Conservation (phyloP, 352 stramenopile genomes). For the Phytopythium montanum region DNA sequence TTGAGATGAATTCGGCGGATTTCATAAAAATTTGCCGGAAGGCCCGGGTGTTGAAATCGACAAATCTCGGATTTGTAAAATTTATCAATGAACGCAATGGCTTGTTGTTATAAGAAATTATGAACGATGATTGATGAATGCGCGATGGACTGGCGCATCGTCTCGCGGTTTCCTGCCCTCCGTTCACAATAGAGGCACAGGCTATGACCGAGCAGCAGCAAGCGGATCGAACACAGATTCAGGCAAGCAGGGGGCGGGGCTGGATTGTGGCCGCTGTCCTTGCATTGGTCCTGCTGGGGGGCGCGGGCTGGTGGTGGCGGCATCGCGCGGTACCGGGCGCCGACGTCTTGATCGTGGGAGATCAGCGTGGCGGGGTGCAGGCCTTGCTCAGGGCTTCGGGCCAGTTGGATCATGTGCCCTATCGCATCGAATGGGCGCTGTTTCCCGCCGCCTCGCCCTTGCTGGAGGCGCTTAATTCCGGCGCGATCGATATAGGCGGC, state of each 20-base stretch:
- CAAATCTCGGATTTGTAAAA: slow-evolving; percentile 4
- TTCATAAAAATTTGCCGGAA: slow-evolving; percentile 4
- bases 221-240: slow-evolving; percentile 3
- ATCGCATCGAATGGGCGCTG: slow-evolving; percentile 3
- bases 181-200: slow-evolving; percentile 3
- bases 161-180: slow-evolving; percentile 2
- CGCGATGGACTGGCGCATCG: slow-evolving; percentile 2
- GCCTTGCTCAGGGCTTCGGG: slow-evolving; percentile 2
- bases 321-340: slow-evolving; percentile 1
- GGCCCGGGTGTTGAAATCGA: slow-evolving; percentile 3
- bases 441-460: slow-evolving; percentile 2
- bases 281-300: slow-evolving; percentile 2
- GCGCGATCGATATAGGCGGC: slow-evolving; percentile 2
- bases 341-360: slow-evolving; percentile 3
- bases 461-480: slow-evolving; percentile 3
- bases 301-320: slow-evolving; percentile 1
- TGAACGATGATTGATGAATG: slow-evolving; percentile 4
- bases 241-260: slow-evolving; percentile 1
- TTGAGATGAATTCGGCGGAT: slow-evolving; percentile 4
- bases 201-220: slow-evolving; percentile 3
- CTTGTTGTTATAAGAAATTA: slow-evolving; percentile 5
- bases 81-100: slow-evolving; percentile 4
- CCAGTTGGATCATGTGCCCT: slow-evolving; percentile 3
- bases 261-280: slow-evolving; percentile 3
- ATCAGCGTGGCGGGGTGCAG: slow-evolving; percentile 2